Base-by-base conservation (phyloP, 768 basidiomycete genomes). In the Agaricus blazei region DNA sequence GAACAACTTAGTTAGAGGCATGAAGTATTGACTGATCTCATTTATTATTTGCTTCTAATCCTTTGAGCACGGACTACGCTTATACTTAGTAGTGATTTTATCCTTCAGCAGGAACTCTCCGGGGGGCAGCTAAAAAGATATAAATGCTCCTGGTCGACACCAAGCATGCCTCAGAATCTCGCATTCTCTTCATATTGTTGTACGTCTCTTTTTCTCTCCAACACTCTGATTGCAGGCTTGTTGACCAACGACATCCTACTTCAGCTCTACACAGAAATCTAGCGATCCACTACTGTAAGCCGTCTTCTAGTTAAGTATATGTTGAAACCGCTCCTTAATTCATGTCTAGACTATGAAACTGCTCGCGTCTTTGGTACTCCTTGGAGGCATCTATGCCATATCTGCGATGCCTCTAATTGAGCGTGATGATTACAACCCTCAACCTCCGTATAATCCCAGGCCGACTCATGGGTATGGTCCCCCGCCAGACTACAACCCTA, bases 301-400 rank as follows among this genome's bases (percentile, higher is more conserved):
- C 15, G 19, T 19, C 19, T 9, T 41, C 40, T 41, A 19, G 19
- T 19, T 12, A 5, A 41, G 40, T 2, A 2, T n/a, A 3, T 15
- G 12, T 14, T 5, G n/a, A 9, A 9, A 41, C 26, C 50, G n/a
- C 5, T 42, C 38, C 41, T 40, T 7, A 23, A 9, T 24, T 24
- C 24, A 12, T 9, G 9, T 23, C 14, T 31, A 55, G 54, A 27
- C 24, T 40, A 55, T 55, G 54, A 55, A 55, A 31, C 47, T 55
- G 26, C 42, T 55, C 19, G 31, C 47, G 11, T 48, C 54, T 23
- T 28, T 55, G 8, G 40, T 55, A 4, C 15, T 55, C 15, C 38
- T 55, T 15, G 54, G 47, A 9, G 42, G 54, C 15, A 36, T 47
- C 42, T 55, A 38, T 29, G 29, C 47, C 11, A 38, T 47, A 9